Base-by-base conservation (phyloP, 495 filamentous ascomycete species). In the Penicillium waksmanii region DNA sequence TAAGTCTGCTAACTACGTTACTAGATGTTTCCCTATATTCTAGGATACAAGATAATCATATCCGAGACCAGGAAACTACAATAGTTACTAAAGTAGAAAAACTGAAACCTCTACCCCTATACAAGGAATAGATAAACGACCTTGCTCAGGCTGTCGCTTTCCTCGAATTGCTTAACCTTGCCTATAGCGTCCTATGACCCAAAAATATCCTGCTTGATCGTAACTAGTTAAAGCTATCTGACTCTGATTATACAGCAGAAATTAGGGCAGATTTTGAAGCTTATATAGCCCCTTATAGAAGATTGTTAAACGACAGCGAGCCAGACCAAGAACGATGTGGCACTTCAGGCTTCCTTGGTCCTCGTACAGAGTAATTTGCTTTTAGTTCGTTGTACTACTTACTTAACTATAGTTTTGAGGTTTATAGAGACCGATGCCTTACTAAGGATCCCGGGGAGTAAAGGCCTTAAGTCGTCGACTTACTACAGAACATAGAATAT, bases 61-160 rank as follows among this genome's bases (percentile, higher is more conserved):
- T 3, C 17, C 17, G 31, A 0, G 51, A 66, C 43, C 46, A 57
- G 19, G 40, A 71, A 57, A 69, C 65, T 6, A 51, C 5, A 3
- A 10, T 66, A 12, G 69, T 75, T 49, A 71, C 59, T 13, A 57
- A 60, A 58, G 66, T 75, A 4, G 33, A 71, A 40, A 73, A 57
- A 27, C n/a, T 78, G 18, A 73, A 77, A 42, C 71, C 73, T 40
- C 53, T 71, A 9, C 7, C 49, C 18, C 57, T 74, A 38, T 65
- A 68, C 58, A 68, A 64, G 23, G 58, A 65, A 68, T 75, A 68
- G 75, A 75, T 75, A 68, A 73, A 73, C 27, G 68, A 72, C 48
- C 65, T 77, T 13, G 56, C 71, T 54, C 64, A 75, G 65, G 74
- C 68, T 17, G 65, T 74, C 43, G 73, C 76, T 52, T 75, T 70